These are phyloP conservation scores for Fusarium pilosicola DNA, from an alignment of 2,329 filamentous ascomycete genomes.

Conservation along the genomic window DNA sequence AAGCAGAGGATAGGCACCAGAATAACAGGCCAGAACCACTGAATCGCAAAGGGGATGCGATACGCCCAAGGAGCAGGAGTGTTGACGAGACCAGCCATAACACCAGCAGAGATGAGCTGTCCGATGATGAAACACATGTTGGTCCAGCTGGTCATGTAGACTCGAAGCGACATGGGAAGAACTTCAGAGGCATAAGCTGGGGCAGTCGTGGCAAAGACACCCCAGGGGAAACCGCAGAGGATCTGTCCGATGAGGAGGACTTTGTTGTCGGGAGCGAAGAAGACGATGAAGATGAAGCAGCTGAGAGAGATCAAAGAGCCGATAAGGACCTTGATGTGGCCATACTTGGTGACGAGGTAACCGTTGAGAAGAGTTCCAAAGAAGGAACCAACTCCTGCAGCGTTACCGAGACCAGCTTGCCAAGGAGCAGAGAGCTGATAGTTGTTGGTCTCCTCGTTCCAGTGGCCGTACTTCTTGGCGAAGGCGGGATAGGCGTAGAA, in stretches of 20 bases:
- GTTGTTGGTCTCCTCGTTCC: conserved; percentile 36
- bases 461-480: conserved; percentile 45
- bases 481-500: conserved; percentile 51
- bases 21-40: conserved; percentile 60
- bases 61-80: conserved; percentile 56
- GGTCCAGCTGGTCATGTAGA: conserved; percentile 57
- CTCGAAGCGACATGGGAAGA: conserved; percentile 51
- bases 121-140: conserved; percentile 61
- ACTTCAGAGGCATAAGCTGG: conserved; percentile 60
- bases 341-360: conserved; percentile 54
- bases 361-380: conserved; percentile 61
- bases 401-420: conserved; percentile 61
- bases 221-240: conserved; percentile 59
- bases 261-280: conserved; percentile 54
- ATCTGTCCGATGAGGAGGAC: conserved; percentile 56
- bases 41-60: conserved; percentile 58
- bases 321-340: conserved; percentile 57
- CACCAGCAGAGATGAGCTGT: conserved; percentile 54
- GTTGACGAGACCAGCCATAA: conserved; percentile 41
- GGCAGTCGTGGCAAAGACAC: conserved; percentile 56
- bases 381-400: conserved; percentile 57
- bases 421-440: conserved; percentile 58
- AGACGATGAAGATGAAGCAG: conserved; percentile 58
- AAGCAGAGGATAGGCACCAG: conserved; percentile 53
- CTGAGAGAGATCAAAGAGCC: conserved; percentile 51